Evolutionary conservation across 495 filamentous ascomycete species (phyloP).

Genomic region (Astrocystis sublimbata): DNA sequence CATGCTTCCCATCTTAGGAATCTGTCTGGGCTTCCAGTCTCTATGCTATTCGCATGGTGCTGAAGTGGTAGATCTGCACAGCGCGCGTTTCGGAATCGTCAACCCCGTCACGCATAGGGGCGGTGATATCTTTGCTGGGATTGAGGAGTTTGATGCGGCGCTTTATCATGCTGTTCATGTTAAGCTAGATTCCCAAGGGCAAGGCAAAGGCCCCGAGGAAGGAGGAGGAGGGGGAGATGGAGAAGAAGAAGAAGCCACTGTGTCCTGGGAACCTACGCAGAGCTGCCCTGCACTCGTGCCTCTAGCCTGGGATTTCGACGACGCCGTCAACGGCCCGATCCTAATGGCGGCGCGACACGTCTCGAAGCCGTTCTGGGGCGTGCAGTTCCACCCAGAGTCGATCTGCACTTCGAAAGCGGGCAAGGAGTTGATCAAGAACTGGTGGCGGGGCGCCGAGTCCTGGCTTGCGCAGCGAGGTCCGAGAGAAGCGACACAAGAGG

Average conservation of each 20-base stretch:
- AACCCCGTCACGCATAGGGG: background rate
- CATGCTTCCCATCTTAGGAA: background rate
- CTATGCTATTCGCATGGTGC: background rate
- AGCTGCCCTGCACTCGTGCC: background rate
- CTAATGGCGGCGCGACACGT: slow-evolving; percentile 55
- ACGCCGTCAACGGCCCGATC: background rate
- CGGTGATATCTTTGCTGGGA: background rate
- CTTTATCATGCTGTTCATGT: background rate
- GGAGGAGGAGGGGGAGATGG: too few species aligned
- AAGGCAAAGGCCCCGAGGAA: background rate
- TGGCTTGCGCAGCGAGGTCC: background rate
- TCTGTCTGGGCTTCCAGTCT: background rate
- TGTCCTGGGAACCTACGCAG: background rate
- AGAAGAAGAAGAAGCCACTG: too few species aligned
- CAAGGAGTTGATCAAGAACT: slow-evolving; percentile 59
- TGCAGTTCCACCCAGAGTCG: slow-evolving; percentile 81
- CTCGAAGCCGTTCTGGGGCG: slow-evolving; percentile 67
- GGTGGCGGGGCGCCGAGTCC: slow-evolving; percentile 49
- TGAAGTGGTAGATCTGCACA: background rate
- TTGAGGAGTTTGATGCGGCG: background rate
- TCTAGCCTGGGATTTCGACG: background rate
- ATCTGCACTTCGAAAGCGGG: slow-evolving; percentile 66
- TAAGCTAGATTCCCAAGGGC: background rate
- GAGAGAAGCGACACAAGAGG: background rate
- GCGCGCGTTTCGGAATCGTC: background rate